Evolutionary conservation across 805 yeast genomes (phyloP), one percentile per base, ranked within the genome.

Genomic region (Lipomyces anomalus): DNA sequence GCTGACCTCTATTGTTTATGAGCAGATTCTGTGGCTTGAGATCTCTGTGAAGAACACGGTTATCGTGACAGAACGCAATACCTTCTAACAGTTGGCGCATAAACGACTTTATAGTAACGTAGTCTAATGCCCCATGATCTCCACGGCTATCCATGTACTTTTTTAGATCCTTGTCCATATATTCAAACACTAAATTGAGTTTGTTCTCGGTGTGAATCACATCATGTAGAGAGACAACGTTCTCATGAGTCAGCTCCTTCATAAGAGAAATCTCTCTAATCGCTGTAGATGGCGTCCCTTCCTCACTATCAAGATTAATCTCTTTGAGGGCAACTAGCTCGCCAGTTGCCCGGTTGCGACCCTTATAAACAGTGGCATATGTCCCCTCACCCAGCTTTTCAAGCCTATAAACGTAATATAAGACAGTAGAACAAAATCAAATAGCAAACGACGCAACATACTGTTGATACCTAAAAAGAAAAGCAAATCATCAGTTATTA

Each of bases 281-380:
- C 2, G 98, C 98, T 1, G 98, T 92, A 4, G 96, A 87, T 5
- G 98, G 98, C 1, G 97, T 94, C 32, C 98, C 98, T 68, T 92
- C 97, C 61, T 92, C 98, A 42, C 94, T 82, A 62, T 92, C 98
- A 50, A 90, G 72, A 59, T 84, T 84, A 67, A 92, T 92, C 64
- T 92, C 97, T 64, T 92, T 92, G 59, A 92, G 71, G 0, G 98
- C 98, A 17, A 92, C 98, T 17, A 89, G 73, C 44, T 85, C 88
- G 41, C 88, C 96, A 23, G 89, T 82, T 59, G 81, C 78, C 52
- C 85, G 78, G 64, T 85, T 92, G 61, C 87, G 78, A 34, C 84
- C 98, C 61, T 90, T 92, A 70, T 90, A 92, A 28, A 92, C 98
- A n/a, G 96, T 94, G 58, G 98, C 98, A 67, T 92, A 92, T 0